Conservation (phyloP, 306 rosid genomes). For the Casuarina cunninghamiana region DNA sequence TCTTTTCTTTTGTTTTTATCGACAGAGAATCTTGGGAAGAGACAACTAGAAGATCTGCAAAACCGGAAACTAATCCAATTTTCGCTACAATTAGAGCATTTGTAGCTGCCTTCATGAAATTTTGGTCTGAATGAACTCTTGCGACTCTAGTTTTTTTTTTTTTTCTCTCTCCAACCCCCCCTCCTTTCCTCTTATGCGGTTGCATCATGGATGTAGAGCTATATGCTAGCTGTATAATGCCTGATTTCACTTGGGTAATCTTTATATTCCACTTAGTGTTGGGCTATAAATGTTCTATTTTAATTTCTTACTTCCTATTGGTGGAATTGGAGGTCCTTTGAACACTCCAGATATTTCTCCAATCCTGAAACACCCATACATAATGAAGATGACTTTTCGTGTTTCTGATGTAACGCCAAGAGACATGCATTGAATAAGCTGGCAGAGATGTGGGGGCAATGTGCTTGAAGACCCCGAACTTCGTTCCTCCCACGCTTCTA, state of each 20-base stretch:
- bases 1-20: conserved; percentile 22
- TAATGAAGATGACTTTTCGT: background rate
- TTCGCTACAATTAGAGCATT: conserved; percentile 51
- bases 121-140: conserved; percentile 70
- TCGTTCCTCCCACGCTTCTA: background rate
- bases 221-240: conserved; percentile 24
- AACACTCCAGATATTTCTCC: background rate
- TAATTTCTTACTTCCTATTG: background rate
- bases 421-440: background rate
- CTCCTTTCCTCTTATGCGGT: background rate
- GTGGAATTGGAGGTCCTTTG: background rate
- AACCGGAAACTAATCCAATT: conserved; percentile 54
- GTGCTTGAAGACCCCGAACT: background rate
- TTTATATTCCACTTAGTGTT: background rate
- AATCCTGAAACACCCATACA: background rate
- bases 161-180: background rate
- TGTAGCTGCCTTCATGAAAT: conserved; percentile 59
- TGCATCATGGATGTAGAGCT: conserved; percentile 26
- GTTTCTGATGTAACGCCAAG: background rate
- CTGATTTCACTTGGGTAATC: conserved; percentile 15
- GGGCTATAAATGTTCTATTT: background rate
- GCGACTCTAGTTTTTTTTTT: conserved; percentile 10
- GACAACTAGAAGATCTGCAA: conserved; percentile 36
- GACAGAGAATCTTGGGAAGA: conserved; percentile 94
- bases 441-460: background rate